Base-by-base conservation (phyloP, 371 early-diverging fungal species). In the Mortierella polycephala region DNA sequence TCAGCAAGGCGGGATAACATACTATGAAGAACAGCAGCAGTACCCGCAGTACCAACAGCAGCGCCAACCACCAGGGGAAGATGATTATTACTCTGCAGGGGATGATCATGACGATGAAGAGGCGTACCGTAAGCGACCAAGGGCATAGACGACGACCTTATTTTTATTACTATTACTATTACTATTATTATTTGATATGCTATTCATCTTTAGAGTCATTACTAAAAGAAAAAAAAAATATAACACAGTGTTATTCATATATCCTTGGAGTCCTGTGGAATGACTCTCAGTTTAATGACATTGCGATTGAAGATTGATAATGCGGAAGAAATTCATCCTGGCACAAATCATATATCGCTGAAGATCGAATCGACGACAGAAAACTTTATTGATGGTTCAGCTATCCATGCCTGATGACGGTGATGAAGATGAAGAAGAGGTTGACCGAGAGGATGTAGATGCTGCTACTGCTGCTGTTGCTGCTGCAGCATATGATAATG, bases 401-500 rank as follows among this genome's bases (percentile, higher is more conserved):
- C n/a, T 47, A 47, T 47, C 47, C 47, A 47, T 12, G 10, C 47
- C 47, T 20, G 18, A 52, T 7, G 51, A 21, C 51, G 45, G n/a
- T 40, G 46, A 14, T 0, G 62, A 42, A 18, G 60, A 60, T n/a
- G 69, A 20, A 39, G 71, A 50, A 10, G 63, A 45, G 30, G 18
- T n/a, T 12, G 67, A 52, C 0, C n/a, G 42, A 16, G 64, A 52
- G 16, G 59, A 20, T 4, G 64, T 37, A 6, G 61, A 40, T 18
- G 58, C 37, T 21, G n/a, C 6, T 39, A 49, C 50, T 23, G 47
- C 49, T 14, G 66, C 45, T 30, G 65, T 18, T 7, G 57, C 64
- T 7, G 62, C 52, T 30, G 70, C 63, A 23, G 68, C 68, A 60
- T 62, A 58, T 7, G 76, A 75, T 13, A 75, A 63, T 2, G 76